Conservation (phyloP, 768 basidiomycete genomes). For the Agaricus subrufescens region DNA sequence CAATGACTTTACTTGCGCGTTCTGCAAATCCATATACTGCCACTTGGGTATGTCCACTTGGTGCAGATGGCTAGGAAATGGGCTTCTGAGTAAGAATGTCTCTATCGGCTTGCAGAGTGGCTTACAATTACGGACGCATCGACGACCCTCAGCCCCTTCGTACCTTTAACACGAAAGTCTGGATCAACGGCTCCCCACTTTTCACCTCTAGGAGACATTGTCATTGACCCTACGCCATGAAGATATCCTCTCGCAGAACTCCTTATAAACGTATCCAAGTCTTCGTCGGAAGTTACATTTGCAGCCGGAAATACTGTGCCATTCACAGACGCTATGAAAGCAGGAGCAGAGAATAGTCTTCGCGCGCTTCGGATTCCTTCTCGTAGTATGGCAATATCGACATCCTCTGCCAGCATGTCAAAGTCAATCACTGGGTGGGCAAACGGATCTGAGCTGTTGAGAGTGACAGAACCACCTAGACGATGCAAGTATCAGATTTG, state of each 20-base stretch:
- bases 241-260: slow-evolving; percentile 11
- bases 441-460: slow-evolving; percentile 8
- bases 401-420: slow-evolving; percentile 6
- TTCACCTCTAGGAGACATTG: slow-evolving; percentile 24
- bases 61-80: slow-evolving; percentile 3
- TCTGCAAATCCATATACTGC: slow-evolving; percentile 11
- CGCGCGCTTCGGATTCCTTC: slow-evolving; percentile 12
- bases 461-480: slow-evolving; percentile 9
- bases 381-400: slow-evolving; percentile 9
- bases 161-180: slow-evolving; percentile 30
- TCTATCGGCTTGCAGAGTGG: neutral
- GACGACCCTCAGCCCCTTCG: slow-evolving; percentile 29
- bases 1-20: slow-evolving; percentile 1
- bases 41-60: slow-evolving; percentile 11
- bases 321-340: slow-evolving; percentile 6
- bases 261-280: slow-evolving; percentile 16
- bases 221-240: slow-evolving; percentile 29
- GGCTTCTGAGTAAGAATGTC: neutral
- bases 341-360: slow-evolving; percentile 6
- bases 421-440: slow-evolving; percentile 7
- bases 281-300: neutral
- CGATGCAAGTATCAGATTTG: neutral
- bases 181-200: slow-evolving; percentile 31
- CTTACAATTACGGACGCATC: slow-evolving; percentile 32
- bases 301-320: neutral